Conservation (phyloP, 2,329 filamentous ascomycete species). For the Aspergillus chevalieri region DNA sequence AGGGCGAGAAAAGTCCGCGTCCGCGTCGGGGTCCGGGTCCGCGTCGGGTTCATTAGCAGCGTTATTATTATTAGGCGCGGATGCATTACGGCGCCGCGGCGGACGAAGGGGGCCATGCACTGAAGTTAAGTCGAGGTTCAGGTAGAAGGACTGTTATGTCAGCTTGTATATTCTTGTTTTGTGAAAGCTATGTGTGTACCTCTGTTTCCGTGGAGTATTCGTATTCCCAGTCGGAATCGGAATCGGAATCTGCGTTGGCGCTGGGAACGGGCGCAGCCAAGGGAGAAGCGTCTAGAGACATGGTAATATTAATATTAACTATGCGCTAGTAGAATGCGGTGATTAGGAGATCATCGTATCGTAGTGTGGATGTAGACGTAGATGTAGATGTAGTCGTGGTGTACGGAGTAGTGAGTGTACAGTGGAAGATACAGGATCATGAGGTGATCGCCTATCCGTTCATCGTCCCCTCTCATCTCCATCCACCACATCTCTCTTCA, state of each 20-base stretch:
- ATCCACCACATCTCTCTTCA: background rate
- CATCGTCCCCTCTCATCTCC: background rate
- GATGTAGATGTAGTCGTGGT: background rate
- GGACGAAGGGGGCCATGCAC: conserved; percentile 33
- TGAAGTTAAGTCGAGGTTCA: conserved; percentile 54
- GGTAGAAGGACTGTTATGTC: conserved; percentile 47
- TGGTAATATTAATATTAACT: background rate
- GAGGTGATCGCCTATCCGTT: background rate
- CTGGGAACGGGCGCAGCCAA: conserved; percentile 11
- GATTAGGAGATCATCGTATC: conserved; percentile 2
- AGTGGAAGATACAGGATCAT: too few species aligned
- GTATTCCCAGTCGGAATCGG: conserved; percentile 53
- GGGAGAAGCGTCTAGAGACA: conserved; percentile 20
- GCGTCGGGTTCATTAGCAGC: conserved; percentile 24
- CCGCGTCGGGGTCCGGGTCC: background rate
- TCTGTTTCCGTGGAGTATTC: conserved; percentile 53
- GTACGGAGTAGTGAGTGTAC: background rate
- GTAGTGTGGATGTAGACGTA: conserved; percentile 3
- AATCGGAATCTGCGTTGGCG: conserved; percentile 28
- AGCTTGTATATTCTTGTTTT: too few species aligned
- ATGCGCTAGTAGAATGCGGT: too few species aligned
- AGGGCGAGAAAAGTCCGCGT: conserved; percentile 13
- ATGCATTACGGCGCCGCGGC: conserved; percentile 19
- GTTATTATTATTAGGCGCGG: conserved; percentile 3
- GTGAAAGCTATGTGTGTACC: conserved; percentile 2